These are phyloP conservation scores for Calvatia gigantea DNA, from an alignment of 768 basidiomycete genomes.

Conservation along the genomic window DNA sequence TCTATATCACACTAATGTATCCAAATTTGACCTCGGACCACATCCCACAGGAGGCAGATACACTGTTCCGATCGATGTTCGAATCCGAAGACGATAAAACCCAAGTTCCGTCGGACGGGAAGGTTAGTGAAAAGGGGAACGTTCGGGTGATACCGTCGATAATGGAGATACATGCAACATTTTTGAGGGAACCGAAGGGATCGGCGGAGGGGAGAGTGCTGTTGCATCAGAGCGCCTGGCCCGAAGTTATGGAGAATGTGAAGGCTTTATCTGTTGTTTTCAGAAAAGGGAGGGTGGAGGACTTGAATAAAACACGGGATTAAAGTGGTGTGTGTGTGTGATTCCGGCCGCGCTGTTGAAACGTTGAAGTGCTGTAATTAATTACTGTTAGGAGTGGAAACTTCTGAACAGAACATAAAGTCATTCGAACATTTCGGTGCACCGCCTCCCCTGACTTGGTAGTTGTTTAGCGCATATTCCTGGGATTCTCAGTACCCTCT, in stretches of 20 bases:
- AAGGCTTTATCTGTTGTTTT: background rate
- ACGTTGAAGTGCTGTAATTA: no score
- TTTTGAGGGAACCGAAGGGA: background rate
- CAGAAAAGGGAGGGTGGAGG: conserved; percentile 1
- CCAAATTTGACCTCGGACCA: background rate
- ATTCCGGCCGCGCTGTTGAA: no score
- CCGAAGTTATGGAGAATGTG: background rate
- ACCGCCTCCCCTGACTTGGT: no score
- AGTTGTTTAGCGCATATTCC: no score
- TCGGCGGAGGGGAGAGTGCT: background rate
- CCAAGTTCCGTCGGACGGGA: background rate
- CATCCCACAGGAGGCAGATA: background rate
- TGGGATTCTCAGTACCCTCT: no score
- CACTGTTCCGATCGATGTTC: background rate
- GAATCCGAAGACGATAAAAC: background rate
- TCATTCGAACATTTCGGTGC: no score
- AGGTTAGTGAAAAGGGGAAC: background rate
- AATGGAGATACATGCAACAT: background rate
- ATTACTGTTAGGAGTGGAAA: no score
- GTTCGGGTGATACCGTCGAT: background rate
- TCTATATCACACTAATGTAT: background rate
- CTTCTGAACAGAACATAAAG: no score
- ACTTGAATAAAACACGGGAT: background rate
- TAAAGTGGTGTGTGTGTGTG: no score
- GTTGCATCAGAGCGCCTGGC: background rate